A percentile compares a stretch with the other conserved stretches of the same genome.
phyloP scores from a whole-genome alignment of 192 early-diverging fungal species.

The Backusella luteola region DNA sequence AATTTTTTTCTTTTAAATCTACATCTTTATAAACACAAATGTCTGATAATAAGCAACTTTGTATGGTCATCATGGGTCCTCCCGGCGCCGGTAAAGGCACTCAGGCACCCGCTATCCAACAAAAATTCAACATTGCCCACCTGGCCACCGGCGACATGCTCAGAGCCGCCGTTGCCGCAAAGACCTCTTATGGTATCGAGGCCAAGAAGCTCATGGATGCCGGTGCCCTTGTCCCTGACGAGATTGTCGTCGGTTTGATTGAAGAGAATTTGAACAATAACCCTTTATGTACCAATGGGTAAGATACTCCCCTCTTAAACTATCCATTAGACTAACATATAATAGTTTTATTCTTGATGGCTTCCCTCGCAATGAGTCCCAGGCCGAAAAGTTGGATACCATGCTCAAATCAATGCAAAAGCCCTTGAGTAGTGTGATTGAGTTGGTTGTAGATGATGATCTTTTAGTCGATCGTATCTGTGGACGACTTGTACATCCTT shows the following conservation, averaged over 20 bases:
- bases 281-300: slow-evolving; percentile 92
- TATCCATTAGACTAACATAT: not conserved
- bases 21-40: not conserved
- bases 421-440: slow-evolving; percentile 83
- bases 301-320: not conserved
- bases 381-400: slow-evolving; percentile 98
- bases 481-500: slow-evolving; percentile 92
- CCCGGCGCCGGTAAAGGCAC: slow-evolving; percentile 80
- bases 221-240: slow-evolving; percentile 96
- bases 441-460: slow-evolving; percentile 91
- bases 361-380: slow-evolving; percentile 96
- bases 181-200: slow-evolving; percentile 88
- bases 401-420: slow-evolving; percentile 85
- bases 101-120: slow-evolving; percentile 95
- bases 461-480: slow-evolving; percentile 94
- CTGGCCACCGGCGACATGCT: slow-evolving; percentile 99
- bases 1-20: not conserved
- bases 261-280: slow-evolving; percentile 94
- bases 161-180: slow-evolving; percentile 89
- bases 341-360: slow-evolving; percentile 94
- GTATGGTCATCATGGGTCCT: slow-evolving; percentile 90
- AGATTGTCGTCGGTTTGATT: slow-evolving; percentile 98
- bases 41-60: slow-evolving; percentile 33
- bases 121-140: slow-evolving; percentile 93
- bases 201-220: slow-evolving; percentile 99